These are phyloP conservation scores for Clarireedia sp. DNA, from an alignment of 2,329 filamentous ascomycete species.

Conservation along the genomic window DNA sequence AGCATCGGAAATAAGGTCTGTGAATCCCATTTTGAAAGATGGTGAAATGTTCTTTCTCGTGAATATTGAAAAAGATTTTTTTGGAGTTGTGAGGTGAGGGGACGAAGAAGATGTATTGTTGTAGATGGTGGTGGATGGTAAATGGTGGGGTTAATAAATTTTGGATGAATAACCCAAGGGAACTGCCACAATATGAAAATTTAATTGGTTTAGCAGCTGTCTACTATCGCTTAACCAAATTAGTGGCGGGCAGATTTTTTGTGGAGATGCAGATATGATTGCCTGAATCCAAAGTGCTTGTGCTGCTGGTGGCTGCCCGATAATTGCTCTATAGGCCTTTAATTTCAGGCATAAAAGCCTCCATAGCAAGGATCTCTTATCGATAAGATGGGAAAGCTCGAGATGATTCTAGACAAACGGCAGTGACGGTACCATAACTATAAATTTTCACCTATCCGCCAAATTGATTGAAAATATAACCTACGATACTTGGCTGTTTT, in stretches of 20 bases:
- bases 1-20: conserved; percentile 58
- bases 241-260: neutral
- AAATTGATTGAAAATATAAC: neutral
- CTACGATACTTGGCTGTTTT: no score
- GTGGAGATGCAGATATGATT: neutral
- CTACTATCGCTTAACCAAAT: conserved; percentile 6
- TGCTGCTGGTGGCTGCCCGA: neutral
- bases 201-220: conserved; percentile 4
- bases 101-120: conserved; percentile 5
- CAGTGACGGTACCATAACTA: neutral
- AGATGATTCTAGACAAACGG: conserved; percentile 6
- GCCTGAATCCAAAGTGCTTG: neutral
- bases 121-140: conserved; percentile 3
- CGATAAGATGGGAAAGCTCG: conserved; percentile 2
- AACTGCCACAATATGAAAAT: conserved; percentile 4
- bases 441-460: neutral
- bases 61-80: conserved; percentile 1
- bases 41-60: conserved; percentile 5
- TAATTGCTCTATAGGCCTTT: neutral
- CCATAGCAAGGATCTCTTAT: neutral
- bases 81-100: neutral
- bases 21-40: conserved; percentile 53
- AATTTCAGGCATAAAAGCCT: conserved; percentile 2
- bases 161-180: conserved; percentile 5
- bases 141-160: conserved; percentile 7